phyloP scores from a whole-genome alignment of 371 early-diverging fungal genomes.

The Rhizopus delemar region DNA sequence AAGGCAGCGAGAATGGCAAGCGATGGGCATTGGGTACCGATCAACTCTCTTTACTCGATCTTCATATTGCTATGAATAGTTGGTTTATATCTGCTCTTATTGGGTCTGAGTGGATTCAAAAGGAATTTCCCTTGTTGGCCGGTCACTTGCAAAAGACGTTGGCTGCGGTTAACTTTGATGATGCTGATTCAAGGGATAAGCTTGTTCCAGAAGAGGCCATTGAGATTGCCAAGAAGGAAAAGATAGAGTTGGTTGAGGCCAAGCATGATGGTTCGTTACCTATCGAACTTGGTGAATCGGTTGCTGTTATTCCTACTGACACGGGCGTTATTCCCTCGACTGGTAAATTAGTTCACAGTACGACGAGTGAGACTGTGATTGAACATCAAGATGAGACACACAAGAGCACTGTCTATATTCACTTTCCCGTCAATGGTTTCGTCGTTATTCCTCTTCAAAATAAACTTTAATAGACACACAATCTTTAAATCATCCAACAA shows the following conservation, averaged over 20 bases:
- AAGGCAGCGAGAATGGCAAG: constrained; percentile 6
- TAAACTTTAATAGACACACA: neutral
- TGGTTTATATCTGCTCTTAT: constrained; percentile 7
- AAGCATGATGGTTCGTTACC: constrained; percentile 22
- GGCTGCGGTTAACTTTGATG: constrained; percentile 17
- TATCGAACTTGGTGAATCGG: constrained; percentile 38
- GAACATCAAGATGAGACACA: constrained; percentile 26
- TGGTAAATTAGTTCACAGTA: constrained; percentile 42
- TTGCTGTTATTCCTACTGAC: constrained; percentile 51
- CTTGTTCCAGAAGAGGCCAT: constrained; percentile 11
- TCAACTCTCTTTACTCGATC: constrained; percentile 8
- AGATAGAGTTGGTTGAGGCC: neutral
- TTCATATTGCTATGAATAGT: constrained; percentile 17
- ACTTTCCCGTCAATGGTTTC: constrained; percentile 22
- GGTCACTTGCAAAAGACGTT: constrained; percentile 36
- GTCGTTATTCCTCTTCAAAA: constrained; percentile 6
- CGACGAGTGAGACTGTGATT: constrained; percentile 31
- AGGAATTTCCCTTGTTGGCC: constrained; percentile 12
- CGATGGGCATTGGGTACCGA: constrained; percentile 19
- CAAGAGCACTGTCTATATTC: constrained; percentile 16
- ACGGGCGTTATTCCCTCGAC: constrained; percentile 44
- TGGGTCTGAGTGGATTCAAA: constrained; percentile 8
- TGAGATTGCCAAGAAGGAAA: constrained; percentile 13
- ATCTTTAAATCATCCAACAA: too few relatives aligned
- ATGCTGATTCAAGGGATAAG: constrained; percentile 1